Evolutionary conservation across 805 yeast species (phyloP).

Genomic region (Hanseniaspora taiwanica): DNA sequence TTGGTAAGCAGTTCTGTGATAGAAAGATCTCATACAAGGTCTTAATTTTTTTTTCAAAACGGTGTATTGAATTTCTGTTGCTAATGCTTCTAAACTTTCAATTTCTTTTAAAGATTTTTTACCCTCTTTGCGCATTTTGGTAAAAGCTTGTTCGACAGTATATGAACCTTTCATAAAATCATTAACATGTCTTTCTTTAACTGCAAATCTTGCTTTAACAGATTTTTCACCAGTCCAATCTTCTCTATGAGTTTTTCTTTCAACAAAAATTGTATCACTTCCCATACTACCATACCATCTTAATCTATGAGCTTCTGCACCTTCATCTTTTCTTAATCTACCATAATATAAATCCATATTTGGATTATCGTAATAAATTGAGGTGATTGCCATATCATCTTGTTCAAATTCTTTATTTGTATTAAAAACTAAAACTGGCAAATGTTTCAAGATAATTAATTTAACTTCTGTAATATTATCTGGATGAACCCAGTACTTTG

Average conservation of each 20-base stretch:
- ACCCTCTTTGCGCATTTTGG: constrained; percentile 85
- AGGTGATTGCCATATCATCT: constrained; percentile 93
- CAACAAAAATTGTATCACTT: constrained; percentile 84
- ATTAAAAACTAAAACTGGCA: constrained; percentile 94
- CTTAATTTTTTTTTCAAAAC: constrained; percentile 71
- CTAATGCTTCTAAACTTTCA: constrained; percentile 82
- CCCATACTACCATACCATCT: constrained; percentile 99
- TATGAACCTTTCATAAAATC: constrained; percentile 70
- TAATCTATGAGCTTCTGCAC: constrained; percentile 95
- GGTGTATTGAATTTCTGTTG: constrained; percentile 85
- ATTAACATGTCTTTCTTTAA: constrained; percentile 85
- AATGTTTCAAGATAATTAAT: constrained; percentile 80
- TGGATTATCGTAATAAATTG: constrained; percentile 87
- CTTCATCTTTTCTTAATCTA: constrained; percentile 89
- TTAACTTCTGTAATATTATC: constrained; percentile 95
- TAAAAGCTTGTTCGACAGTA: constrained; percentile 82
- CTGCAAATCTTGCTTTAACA: constrained; percentile 91
- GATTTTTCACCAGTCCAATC: constrained; percentile 99
- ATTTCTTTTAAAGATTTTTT: constrained; percentile 78
- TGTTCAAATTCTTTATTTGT: constrained; percentile 87
- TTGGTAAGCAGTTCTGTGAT: constrained; percentile 97
- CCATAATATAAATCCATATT: constrained; percentile 88
- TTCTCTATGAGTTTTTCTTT: constrained; percentile 95
- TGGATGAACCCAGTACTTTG: constrained; percentile 98
- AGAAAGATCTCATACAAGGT: constrained; percentile 92